These are phyloP conservation scores for Pontederia crassipes DNA, from an alignment of 176 grass and related monocot species.

Conservation along the genomic window DNA sequence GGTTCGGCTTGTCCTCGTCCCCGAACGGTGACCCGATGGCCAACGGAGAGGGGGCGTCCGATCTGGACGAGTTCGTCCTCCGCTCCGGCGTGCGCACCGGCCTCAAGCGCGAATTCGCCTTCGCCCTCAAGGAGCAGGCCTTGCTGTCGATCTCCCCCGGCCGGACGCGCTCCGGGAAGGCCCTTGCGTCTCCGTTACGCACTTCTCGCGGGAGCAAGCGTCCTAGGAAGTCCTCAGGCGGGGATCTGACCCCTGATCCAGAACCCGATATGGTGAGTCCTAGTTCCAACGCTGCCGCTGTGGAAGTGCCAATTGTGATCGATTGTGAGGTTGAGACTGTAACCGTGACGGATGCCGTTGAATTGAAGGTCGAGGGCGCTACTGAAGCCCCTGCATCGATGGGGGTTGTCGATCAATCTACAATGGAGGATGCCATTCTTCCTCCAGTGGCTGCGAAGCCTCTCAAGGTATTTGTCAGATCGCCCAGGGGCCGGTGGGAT, in stretches of 20 bases:
- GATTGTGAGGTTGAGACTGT: neutral
- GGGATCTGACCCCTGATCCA: neutral
- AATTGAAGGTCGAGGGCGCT: neutral
- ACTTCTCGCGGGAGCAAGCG: slow-evolving; percentile 15
- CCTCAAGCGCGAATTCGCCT: slow-evolving; percentile 88
- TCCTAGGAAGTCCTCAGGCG: slow-evolving; percentile 7
- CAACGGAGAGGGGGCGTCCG: neutral
- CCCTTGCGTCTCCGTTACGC: neutral
- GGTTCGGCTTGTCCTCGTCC: neutral
- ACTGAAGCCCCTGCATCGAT: neutral
- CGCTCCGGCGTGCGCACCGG: slow-evolving; percentile 81
- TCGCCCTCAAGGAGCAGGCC: slow-evolving; percentile 72
- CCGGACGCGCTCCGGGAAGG: slow-evolving; percentile 55
- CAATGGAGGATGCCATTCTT: neutral
- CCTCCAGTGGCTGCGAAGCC: neutral
- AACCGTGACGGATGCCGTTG: neutral
- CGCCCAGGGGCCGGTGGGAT: neutral
- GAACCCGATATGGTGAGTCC: slow-evolving; percentile 1
- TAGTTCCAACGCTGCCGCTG: neutral
- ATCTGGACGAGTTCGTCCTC: slow-evolving; percentile 46
- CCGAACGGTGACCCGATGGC: neutral
- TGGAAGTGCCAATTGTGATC: slow-evolving; percentile 7
- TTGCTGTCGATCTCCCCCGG: slow-evolving; percentile 42
- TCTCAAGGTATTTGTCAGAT: slow-evolving; percentile 15
- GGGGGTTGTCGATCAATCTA: neutral